These are phyloP conservation scores for Monilinia laxa DNA, from an alignment of 2,329 filamentous ascomycete genomes.

Conservation along the genomic window DNA sequence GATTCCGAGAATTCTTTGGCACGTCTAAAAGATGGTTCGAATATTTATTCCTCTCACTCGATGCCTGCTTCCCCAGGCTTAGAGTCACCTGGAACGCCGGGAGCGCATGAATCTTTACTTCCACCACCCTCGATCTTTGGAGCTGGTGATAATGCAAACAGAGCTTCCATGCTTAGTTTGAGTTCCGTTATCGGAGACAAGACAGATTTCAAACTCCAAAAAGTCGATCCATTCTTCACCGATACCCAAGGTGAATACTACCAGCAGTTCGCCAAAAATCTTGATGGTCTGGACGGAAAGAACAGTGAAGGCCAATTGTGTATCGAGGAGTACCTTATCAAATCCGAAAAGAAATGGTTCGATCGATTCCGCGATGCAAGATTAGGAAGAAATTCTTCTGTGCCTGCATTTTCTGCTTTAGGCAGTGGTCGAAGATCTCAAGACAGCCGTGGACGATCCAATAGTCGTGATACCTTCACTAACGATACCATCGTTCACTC, in stretches of 20 bases:
- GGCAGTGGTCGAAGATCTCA: conserved; percentile 46
- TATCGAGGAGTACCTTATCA: conserved; percentile 63
- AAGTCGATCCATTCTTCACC: conserved; percentile 66
- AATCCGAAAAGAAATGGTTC: conserved; percentile 68
- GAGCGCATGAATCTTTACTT: conserved; percentile 24
- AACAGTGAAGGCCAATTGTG: conserved; percentile 60
- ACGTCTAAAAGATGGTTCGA: conserved; percentile 14
- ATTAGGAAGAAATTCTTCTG: conserved; percentile 3
- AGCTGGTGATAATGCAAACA: conserved; percentile 14
- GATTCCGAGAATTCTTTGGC: conserved; percentile 22
- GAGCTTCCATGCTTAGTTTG: conserved; percentile 49
- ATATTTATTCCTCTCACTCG: conserved; percentile 18
- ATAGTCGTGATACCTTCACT: conserved; percentile 13
- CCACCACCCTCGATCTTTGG: conserved; percentile 23
- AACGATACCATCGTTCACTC: conserved; percentile 22
- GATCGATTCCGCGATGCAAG: conserved; percentile 48
- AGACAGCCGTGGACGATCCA: conserved; percentile 19
- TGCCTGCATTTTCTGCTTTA: conserved; percentile 11
- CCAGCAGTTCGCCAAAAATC: conserved; percentile 55
- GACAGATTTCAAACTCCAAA: conserved; percentile 61
- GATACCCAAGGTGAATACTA: conserved; percentile 63
- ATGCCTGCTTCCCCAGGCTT: conserved; percentile 21
- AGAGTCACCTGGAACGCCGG: conserved; percentile 17
- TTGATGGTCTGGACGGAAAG: conserved; percentile 53
- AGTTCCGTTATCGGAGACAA: conserved; percentile 56